Base-by-base conservation (phyloP, 2,329 filamentous ascomycete species). In the Ceratocystiopsis sp. region DNA sequence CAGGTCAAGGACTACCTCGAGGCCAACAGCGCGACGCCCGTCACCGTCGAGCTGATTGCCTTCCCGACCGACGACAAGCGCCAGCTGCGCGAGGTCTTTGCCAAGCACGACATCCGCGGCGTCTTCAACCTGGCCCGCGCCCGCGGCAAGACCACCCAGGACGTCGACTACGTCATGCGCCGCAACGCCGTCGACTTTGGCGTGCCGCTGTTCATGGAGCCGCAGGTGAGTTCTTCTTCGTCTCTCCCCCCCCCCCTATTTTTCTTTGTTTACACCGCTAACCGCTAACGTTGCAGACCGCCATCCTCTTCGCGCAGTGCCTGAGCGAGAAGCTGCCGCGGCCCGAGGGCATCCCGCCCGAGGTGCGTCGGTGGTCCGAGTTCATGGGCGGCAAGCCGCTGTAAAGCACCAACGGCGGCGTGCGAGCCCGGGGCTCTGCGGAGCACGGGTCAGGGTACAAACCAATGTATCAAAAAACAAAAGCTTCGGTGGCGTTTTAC, bases 121-220 rank as follows among this genome's bases (percentile, higher is more conserved):
- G 84, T 86, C 48, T 98, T 98, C 73, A 96, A 96, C 69, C 67
- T 98, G 55, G 86, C 89, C 46, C 77, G 81, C 62, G 75, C 74
- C 52, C 73, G 87, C 57, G 91, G 78, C 48, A 87, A 84, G 70
- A 89, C 82, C 35, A 69, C 84, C 48, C 67, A 83, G 48, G 91
- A 98, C 58, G 84, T 93, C 57, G 87, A 98, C 68, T 98, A 98
- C 56, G 86, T 98, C 45, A 96, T 96, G 89, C 78, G 91, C 56
- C 78, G 91, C 59, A 98, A 98, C 58, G 91, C 91, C 25, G 91
- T 98, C 45, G 91, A 98, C 66, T 98, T 98, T 61, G 89, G 89
- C 53, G 86, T 96, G 32, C 91, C 91, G 40, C 70, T 98, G 45
- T 96, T 98, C 63, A 95, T 95, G 87, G 89, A 96, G 68, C 85